A percentile compares a stretch with the other conserved stretches of the same genome.
Evolutionary conservation across 306 rosid species (phyloP).

Genomic region (Argentina anserina): DNA sequence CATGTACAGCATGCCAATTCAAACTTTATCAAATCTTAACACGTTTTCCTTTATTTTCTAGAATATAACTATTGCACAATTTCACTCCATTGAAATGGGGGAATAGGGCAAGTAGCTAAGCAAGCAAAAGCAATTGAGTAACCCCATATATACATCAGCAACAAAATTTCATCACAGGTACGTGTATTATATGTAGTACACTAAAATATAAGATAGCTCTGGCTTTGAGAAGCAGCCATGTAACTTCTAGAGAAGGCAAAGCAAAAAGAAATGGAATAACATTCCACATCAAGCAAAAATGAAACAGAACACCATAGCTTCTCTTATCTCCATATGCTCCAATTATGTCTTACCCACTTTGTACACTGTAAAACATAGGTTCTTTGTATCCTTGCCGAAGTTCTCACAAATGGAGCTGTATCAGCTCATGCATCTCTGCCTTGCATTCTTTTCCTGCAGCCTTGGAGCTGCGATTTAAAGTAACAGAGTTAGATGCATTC

Average conservation of each 20-base stretch:
- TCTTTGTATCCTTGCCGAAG: conserved; percentile 23
- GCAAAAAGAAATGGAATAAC: conserved; percentile 24
- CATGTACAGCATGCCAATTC: too few relatives aligned
- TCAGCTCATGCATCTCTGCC: conserved; percentile 48
- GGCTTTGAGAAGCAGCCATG: conserved; percentile 32
- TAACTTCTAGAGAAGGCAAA: conserved; percentile 19
- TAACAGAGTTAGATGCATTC: conserved; percentile 10
- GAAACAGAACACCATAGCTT: conserved; percentile 27
- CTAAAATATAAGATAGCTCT: conserved; percentile 24
- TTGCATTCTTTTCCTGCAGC: conserved; percentile 57
- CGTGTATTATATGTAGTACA: conserved; percentile 25
- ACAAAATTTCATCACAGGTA: conserved; percentile 28
- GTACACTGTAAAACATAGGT: conserved; percentile 30
- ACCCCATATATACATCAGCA: conserved; percentile 51
- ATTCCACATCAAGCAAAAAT: conserved; percentile 29
- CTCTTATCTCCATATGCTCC: conserved; percentile 38
- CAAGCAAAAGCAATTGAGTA: conserved; percentile 30
- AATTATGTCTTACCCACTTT: conserved; percentile 30
- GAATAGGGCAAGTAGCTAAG: conserved; percentile 28
- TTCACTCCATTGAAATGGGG: conserved; percentile 14
- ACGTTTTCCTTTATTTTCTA: too few relatives aligned
- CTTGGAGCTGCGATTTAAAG: conserved; percentile 56
- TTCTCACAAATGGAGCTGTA: conserved; percentile 33
- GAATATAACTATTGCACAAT: neutral
- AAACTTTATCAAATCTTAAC: neutral